Evolutionary conservation across 805 yeast species (phyloP).

Genomic region (Nakazawaea holstii): DNA sequence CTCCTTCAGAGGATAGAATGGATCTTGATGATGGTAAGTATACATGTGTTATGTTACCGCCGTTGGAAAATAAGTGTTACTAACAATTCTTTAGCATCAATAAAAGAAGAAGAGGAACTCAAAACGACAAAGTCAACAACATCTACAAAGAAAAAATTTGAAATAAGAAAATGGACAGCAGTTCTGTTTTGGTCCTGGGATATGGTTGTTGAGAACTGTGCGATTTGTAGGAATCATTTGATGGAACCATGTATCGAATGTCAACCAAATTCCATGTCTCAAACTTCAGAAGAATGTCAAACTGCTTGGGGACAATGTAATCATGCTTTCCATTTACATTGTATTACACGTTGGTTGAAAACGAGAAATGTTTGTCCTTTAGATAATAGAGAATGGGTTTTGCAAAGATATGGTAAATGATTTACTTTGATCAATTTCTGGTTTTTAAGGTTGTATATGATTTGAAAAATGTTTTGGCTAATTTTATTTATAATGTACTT

Average conservation of each 20-base stretch:
- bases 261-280: conserved; percentile 71
- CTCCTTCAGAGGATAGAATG: conserved; percentile 2
- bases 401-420: conserved; percentile 14
- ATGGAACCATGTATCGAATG: conserved; percentile 99
- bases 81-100: not conserved
- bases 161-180: conserved; percentile 97
- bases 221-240: conserved; percentile 94
- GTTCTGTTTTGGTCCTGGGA: conserved; percentile 99
- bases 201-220: conserved; percentile 91
- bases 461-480: not conserved
- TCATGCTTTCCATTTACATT: conserved; percentile 97
- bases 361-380: conserved; percentile 96
- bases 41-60: not conserved
- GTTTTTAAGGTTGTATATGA: not conserved
- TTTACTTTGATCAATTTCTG: not conserved
- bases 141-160: conserved; percentile 62
- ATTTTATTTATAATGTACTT: not conserved
- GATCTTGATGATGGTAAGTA: conserved; percentile 8
- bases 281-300: conserved; percentile 68
- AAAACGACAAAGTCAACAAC: not conserved
- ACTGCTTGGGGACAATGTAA: conserved; percentile 98
- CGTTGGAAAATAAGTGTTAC: not conserved
- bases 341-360: conserved; percentile 92
- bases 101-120: conserved; percentile 1
- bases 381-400: conserved; percentile 86